These are phyloP conservation scores for Fremontodendron californicum DNA, from an alignment of 345 rosid species.

Conservation along the genomic window DNA sequence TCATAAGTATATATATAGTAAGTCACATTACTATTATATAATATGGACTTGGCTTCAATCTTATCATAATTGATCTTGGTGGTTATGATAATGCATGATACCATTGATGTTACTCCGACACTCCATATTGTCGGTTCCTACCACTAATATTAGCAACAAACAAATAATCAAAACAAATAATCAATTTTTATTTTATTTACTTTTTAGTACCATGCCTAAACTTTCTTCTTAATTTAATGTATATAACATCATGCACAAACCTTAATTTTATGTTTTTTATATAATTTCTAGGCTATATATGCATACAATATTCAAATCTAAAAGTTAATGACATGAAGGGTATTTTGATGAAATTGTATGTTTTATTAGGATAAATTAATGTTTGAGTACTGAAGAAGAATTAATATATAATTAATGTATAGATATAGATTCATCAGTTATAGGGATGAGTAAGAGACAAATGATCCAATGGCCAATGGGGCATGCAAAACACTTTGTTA, in stretches of 20 bases:
- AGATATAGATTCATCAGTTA: too few species aligned
- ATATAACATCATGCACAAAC: neutral
- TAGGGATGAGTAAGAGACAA: neutral
- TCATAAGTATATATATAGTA: neutral
- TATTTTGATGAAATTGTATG: too few species aligned
- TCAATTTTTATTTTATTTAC: neutral
- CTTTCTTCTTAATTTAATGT: too few species aligned
- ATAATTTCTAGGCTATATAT: too few species aligned
- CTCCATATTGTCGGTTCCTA: neutral
- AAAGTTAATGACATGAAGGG: too few species aligned
- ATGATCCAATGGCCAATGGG: neutral
- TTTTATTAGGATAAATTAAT: too few species aligned
- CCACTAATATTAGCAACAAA: neutral
- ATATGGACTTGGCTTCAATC: neutral
- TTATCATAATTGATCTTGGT: neutral
- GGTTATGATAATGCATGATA: conserved; percentile 3
- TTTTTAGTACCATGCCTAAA: too few species aligned
- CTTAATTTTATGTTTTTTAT: neutral
- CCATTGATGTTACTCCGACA: conserved; percentile 7
- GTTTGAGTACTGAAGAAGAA: neutral
- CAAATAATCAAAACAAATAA: too few species aligned
- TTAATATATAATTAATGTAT: too few species aligned
- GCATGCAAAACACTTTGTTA: too few species aligned
- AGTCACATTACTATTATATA: neutral
- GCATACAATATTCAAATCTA: too few species aligned